Base-by-base conservation (phyloP, 2,329 filamentous ascomycete species). In the Plenodomus biglobosus region DNA sequence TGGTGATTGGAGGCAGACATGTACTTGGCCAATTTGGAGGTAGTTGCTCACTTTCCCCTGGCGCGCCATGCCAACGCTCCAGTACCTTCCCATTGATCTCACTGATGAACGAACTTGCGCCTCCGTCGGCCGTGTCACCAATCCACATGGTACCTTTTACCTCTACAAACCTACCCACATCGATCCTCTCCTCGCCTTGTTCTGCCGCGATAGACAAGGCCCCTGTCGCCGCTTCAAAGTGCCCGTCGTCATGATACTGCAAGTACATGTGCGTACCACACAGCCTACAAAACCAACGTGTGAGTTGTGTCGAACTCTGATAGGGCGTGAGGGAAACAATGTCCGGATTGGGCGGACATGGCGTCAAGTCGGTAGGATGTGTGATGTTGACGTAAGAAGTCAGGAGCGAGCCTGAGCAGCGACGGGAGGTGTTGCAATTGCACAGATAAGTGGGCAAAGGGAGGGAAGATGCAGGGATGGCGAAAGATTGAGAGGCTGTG, bases 91-190 rank as follows among this genome's bases (percentile, higher is more conserved):
- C 66, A 20, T 67, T 58, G 5, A 63, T 48, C 15, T 73, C 68
- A 6, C 64, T 68, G 15, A 80, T 60, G 75, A 77, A 82, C 1
- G 71, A 56, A 8, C 73, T 73, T 0, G 78, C 72, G 0, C 81
- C 80, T 1, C 80, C 80, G 58, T 83, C 80, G 1, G 68, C 30
- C 1, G 80, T 82, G 44, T 82, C 78, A 1, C 67, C 72, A 2
- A 81, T 67, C 55, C 76, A 80, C 10, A 79, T 74, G 42, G 79
- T 75, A 5, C 69, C 56, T 6, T 56, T 55, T 21, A 60, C 59
- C 15, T 62, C 40, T 3, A 69, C 38, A 5, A 80, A 40, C 1
- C 53, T 24, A 6, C 22, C 22, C 22, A 24, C 5, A 24, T 24
- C 22, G 22, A 24, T 11, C 22, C 11, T 24, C 22, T 24, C 22